phyloP scores from a whole-genome alignment of 108 stramenopile genomes.

The Nannochloropsis granulata region DNA sequence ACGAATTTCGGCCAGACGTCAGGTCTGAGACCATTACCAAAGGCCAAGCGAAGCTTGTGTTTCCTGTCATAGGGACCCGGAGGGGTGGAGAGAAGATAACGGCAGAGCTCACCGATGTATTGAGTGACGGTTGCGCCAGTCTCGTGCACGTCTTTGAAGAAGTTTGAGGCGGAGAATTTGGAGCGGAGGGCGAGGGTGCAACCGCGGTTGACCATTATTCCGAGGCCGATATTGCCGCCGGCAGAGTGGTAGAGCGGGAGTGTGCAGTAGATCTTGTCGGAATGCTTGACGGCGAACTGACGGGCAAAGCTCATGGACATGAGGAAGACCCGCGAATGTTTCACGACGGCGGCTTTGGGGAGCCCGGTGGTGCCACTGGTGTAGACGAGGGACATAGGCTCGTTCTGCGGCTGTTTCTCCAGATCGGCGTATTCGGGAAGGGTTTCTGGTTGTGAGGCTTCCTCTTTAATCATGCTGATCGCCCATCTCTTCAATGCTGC shows the following conservation, averaged over 20 bases:
- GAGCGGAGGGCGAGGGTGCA: conserved; percentile 8
- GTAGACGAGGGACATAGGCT: conserved; percentile 11
- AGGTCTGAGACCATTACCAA: conserved; percentile 41
- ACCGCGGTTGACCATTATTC: conserved; percentile 1
- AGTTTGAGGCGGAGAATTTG: conserved; percentile 24
- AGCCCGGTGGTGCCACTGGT: conserved; percentile 38
- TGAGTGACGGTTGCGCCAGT: conserved; percentile 21
- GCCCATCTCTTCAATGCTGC: neutral
- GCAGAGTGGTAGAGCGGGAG: conserved; percentile 39
- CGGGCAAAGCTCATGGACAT: neutral
- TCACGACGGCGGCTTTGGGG: conserved; percentile 24
- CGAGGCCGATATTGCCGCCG: conserved; percentile 25
- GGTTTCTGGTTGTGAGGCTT: neutral
- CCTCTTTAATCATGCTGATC: neutral
- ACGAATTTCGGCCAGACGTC: conserved; percentile 34
- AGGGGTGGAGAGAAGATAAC: conserved; percentile 14
- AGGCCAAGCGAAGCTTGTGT: conserved; percentile 14
- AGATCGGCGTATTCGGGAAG: neutral
- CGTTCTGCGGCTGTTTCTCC: neutral
- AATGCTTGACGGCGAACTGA: neutral
- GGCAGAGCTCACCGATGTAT: conserved; percentile 43
- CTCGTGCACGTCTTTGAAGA: conserved; percentile 13
- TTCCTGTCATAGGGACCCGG: neutral
- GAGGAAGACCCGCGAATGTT: neutral
- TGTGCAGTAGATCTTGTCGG: conserved; percentile 28